Percentiles rank a stretch among this genome's conserved stretches.
These are phyloP conservation scores for Mucor lusitanicus DNA, from an alignment of 371 early-diverging fungal species.

Conservation along the genomic window DNA sequence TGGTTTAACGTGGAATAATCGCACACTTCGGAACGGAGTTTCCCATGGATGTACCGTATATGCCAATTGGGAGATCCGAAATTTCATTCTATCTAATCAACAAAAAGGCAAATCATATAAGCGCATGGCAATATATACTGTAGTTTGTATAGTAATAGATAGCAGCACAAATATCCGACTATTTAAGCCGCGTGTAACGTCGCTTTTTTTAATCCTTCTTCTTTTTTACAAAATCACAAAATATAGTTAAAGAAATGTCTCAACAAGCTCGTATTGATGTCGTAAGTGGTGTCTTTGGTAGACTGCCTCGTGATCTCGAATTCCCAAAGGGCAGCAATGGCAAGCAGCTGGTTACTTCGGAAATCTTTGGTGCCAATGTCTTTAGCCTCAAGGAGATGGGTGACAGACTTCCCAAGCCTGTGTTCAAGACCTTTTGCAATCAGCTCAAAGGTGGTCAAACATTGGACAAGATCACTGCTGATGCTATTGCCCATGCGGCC, in stretches of 20 bases:
- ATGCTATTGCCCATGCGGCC: conserved; percentile 97
- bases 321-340: conserved; percentile 73
- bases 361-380: conserved; percentile 90
- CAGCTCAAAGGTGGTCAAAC: conserved; percentile 85
- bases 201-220: conserved; percentile 7
- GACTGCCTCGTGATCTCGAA: conserved; percentile 61
- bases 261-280: conserved; percentile 53
- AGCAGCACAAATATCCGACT: not conserved
- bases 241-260: conserved; percentile 28
- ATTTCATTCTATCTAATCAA: not conserved
- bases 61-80: not conserved
- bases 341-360: conserved; percentile 72
- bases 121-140: no score
- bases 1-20: no score
- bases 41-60: no score
- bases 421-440: conserved; percentile 86
- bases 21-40: no score
- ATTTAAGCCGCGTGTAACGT: not conserved
- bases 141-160: no score
- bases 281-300: conserved; percentile 47
- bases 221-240: not conserved
- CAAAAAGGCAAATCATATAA: not conserved
- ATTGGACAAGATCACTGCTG: conserved; percentile 90
- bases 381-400: conserved; percentile 87
- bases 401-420: conserved; percentile 90